Evolutionary conservation across 164 flowering plant species (phyloP).

Genomic region (Berberis thunbergii): DNA sequence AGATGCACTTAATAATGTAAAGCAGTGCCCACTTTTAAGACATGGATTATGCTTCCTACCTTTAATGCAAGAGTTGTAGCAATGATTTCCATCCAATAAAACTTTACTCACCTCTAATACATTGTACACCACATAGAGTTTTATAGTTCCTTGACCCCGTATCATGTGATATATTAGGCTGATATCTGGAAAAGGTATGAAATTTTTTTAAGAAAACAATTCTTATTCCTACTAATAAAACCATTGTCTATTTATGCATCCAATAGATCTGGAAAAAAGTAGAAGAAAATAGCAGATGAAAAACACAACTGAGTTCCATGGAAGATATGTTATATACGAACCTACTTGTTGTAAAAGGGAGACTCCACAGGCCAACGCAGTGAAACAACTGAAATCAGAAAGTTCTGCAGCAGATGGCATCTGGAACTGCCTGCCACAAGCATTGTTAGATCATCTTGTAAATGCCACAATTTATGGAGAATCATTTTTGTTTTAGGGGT

Average conservation of each 20-base stretch:
- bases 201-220: background rate
- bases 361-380: conserved; percentile 65
- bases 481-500: too few species aligned
- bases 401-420: conserved; percentile 74
- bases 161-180: conserved; percentile 98
- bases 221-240: conserved; percentile 1
- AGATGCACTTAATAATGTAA: too few species aligned
- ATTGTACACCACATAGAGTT: conserved; percentile 96
- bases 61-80: too few species aligned
- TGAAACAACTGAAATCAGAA: conserved; percentile 80
- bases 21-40: too few species aligned
- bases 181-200: conserved; percentile 56
- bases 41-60: too few species aligned
- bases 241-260: conserved; percentile 1
- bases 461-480: conserved; percentile 6
- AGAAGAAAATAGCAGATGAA: background rate
- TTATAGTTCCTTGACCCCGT: conserved; percentile 96
- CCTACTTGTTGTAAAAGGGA: conserved; percentile 66
- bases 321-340: conserved; percentile 8
- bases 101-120: conserved; percentile 72
- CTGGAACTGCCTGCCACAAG: conserved; percentile 85
- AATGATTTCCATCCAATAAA: background rate
- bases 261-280: background rate
- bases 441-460: conserved; percentile 35
- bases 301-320: background rate